Base-by-base conservation (phyloP, 768 basidiomycete species). In the Tricholoma sp. region DNA sequence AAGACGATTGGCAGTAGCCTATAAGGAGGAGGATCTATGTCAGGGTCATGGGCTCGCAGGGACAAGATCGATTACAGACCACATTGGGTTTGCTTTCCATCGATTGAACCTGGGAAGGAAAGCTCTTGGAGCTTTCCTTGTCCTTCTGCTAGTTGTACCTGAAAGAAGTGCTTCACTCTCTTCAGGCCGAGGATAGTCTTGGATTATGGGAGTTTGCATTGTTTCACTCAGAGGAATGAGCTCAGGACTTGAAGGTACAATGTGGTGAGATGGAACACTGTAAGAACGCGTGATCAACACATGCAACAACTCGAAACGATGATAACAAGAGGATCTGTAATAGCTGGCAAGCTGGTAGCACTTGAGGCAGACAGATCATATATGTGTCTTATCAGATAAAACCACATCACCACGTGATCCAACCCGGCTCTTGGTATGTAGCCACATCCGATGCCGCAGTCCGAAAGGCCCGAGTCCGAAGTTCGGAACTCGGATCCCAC, bases 1-100 rank as follows among this genome's bases (percentile, higher is more conserved):
- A 41, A 90, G 73, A 88, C 89, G 89, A 57, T 9, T 20, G 47
- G 17, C 28, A 50, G 13, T 12, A 57, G n/a, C 24, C 34, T 54
- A 28, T 52, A 33, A 15, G 41, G 39, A 59, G 42, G 59, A 48
- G 39, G 58, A 33, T 60, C 49, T 49, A 55, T 17, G 18, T 24
- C 41, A 20, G 29, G 4, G 42, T 17, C n/a, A 52, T 31, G 17
- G 37, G 20, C 20, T 28, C 49, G 24, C 18, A 47, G 45, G 41
- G 37, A 54, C 51, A 54, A 36, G 15, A 48, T 31, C 6, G 29
- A 48, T 34, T 37, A 61, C 72, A 52, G 51, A 80, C 80, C 80
- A 81, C 61, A 71, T 76, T 11, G 80, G 78, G 59, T 73, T 71
- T 2, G 80, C 71, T 53, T 69, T 70, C 66, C 70, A 74, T 32